A percentile compares a stretch with the other conserved stretches of the same genome.
Evolutionary conservation across 345 rosid species (phyloP).

Genomic region (Euphorbia lathyris): DNA sequence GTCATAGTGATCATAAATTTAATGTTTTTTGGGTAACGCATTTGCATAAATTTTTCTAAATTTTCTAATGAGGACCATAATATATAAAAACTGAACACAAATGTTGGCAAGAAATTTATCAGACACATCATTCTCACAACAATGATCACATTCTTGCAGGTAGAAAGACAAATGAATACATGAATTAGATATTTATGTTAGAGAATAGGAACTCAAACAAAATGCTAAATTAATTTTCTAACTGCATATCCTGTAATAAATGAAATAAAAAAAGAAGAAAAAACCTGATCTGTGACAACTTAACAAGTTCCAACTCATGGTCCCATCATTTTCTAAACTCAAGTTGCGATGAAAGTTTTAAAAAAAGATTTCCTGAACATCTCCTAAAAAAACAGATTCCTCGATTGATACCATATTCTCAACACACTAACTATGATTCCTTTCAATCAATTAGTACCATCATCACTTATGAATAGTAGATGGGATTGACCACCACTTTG

Average conservation of each 20-base stretch:
- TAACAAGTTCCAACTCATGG: slow-evolving; percentile 90
- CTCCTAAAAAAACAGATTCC: neutral
- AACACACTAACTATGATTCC: neutral
- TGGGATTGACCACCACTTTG: slow-evolving; percentile 32
- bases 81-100: neutral
- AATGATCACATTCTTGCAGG: neutral
- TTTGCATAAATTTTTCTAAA: too few relatives aligned
- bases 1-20: too few relatives aligned
- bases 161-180: neutral
- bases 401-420: neutral
- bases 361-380: neutral
- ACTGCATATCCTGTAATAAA: neutral
- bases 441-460: neutral
- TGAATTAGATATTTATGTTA: neutral
- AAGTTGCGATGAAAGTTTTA: neutral
- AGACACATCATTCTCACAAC: neutral
- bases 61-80: too few relatives aligned
- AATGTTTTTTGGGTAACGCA: too few relatives aligned
- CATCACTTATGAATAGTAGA: slow-evolving; percentile 30
- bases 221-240: neutral
- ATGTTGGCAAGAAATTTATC: neutral
- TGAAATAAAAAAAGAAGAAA: slow-evolving; percentile 16
- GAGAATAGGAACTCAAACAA: neutral
- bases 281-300: slow-evolving; percentile 93
- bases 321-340: slow-evolving; percentile 85